Percentiles rank a stretch among this genome's conserved stretches.
Conservation (phyloP, 257 asterid species). For the Solanum appendiculatum region DNA sequence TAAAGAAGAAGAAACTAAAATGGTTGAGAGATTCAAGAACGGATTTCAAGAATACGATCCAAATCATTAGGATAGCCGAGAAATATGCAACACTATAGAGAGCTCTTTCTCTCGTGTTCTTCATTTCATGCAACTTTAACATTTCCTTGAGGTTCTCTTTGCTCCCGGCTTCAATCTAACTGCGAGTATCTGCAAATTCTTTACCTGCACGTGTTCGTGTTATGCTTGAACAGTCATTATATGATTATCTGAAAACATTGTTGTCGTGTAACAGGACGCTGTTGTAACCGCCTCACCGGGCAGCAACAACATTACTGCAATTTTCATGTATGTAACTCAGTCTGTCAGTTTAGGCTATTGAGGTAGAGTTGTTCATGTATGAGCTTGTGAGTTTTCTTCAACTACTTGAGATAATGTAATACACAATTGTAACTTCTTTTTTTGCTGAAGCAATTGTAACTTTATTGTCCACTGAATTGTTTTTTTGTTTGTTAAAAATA, state of each 20-base stretch:
- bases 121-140: background rate
- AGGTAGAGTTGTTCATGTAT: background rate
- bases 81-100: constrained; percentile 9
- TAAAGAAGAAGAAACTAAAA: constrained; percentile 68
- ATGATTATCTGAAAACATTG: background rate
- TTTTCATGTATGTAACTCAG: background rate
- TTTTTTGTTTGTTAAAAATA: background rate
- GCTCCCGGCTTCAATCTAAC: background rate
- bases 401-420: background rate
- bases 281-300: background rate
- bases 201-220: background rate
- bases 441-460: background rate
- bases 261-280: background rate
- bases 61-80: constrained; percentile 27
- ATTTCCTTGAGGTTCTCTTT: background rate
- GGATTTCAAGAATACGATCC: constrained; percentile 60
- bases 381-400: background rate
- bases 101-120: background rate
- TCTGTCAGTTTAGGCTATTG: background rate
- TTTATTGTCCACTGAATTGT: background rate
- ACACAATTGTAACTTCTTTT: background rate
- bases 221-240: background rate
- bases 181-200: background rate
- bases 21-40: constrained; percentile 57
- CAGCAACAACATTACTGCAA: background rate